Conservation (phyloP, 2,329 filamentous ascomycete genomes). For the Fusarium agapanthi region DNA sequence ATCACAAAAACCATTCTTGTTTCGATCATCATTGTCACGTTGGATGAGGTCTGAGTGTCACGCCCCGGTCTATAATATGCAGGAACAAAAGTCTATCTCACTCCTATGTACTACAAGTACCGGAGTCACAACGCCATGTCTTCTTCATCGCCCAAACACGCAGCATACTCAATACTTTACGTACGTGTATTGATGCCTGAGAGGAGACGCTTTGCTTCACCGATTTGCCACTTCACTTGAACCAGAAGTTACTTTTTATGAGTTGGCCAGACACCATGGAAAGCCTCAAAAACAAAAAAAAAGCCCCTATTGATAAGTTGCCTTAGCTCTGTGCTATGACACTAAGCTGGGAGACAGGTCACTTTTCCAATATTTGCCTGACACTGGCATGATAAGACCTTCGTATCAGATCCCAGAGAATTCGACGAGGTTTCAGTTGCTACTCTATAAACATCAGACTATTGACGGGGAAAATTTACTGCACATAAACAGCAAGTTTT, state of each 20-base stretch:
- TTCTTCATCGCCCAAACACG: neutral
- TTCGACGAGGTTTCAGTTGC: neutral
- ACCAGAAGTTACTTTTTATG: neutral
- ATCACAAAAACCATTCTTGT: neutral
- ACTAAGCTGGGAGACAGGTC: neutral
- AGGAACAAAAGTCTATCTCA: constrained; percentile 12
- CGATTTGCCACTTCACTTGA: neutral
- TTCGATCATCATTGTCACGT: neutral
- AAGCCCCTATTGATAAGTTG: neutral
- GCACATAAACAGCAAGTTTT: neutral
- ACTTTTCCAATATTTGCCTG: neutral
- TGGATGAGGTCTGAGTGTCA: neutral
- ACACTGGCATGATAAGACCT: neutral
- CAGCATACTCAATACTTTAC: neutral
- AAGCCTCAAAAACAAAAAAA: neutral
- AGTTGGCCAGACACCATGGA: neutral
- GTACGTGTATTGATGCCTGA: neutral
- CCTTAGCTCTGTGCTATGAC: neutral
- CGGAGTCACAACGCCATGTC: neutral
- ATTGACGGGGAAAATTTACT: neutral
- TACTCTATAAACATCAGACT: neutral
- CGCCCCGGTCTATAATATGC: constrained; percentile 3
- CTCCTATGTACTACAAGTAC: neutral
- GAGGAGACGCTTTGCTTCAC: neutral
- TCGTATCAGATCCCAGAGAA: neutral